Evolutionary conservation across 371 early-diverging fungal genomes (phyloP), one percentile per base, ranked within the genome.

Genomic region (Mucor lusitanicus): DNA sequence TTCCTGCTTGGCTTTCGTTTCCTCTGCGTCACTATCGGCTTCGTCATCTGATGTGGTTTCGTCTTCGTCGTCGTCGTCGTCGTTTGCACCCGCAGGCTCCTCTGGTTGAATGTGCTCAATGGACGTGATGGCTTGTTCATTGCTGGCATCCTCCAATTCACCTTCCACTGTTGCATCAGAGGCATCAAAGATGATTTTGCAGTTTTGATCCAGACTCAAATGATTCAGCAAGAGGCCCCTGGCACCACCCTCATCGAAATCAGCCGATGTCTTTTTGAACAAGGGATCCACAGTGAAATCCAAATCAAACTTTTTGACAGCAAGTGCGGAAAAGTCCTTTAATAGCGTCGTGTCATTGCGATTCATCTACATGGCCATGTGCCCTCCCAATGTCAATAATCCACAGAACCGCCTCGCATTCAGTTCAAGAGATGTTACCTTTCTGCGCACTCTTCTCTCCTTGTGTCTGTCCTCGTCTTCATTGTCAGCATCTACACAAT

Each of bases 161-260:
- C 64, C 62, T 28, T 81, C 86, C 3, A 82, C 69, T 15, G 78
- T 77, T 27, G 92, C 91, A 80, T 95, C 96, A 28, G 94, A 88
- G 11, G 98, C 91, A 77, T 98, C 99, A 77, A 98, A 98, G 21
- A 97, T 91, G 62, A 97, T 91, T 66, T 89, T 92, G n/a, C 96
- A 94, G 8, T 91, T 85, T 6, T 78, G 82, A 57, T 95, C 90
- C 33, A 97, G 83, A 32, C 84, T 80, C 42, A 98, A 75, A 68
- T 95, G 93, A 74, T 95, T 97, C 54, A 98, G 80, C 44, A 99
- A 77, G 39, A 99, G 78, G 3, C 97, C 97, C 42, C 94, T 90
- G 7, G 97, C 96, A 5, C 97, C 98, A n/a, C 98, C 97, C 81
- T 99, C 97, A 75, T 98, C 99, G 83, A 98, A 97, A 71, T 97